These are phyloP conservation scores for Trametes sp. DNA, from an alignment of 1,284 basidiomycete species.

Conservation along the genomic window DNA sequence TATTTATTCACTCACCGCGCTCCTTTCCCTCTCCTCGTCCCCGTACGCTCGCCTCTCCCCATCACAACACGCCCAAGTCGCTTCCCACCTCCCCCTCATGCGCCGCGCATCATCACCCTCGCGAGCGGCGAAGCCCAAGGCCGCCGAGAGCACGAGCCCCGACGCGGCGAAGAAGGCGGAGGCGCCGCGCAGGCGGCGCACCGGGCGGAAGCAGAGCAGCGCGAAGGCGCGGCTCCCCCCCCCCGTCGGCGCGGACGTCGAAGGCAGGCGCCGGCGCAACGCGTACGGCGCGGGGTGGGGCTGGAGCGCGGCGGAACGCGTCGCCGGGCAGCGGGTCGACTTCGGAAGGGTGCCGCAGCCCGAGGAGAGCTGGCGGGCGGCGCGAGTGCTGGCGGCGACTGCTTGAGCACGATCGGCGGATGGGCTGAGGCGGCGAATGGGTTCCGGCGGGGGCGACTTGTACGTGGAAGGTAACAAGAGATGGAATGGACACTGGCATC, in stretches of 20 bases:
- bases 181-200: slow-evolving; percentile 32
- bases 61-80: slow-evolving; percentile 27
- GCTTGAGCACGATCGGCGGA: background rate
- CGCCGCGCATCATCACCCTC: slow-evolving; percentile 9
- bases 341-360: slow-evolving; percentile 6
- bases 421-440: background rate
- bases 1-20: slow-evolving; percentile 34
- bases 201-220: slow-evolving; percentile 33
- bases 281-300: slow-evolving; percentile 34
- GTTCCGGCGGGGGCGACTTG: background rate
- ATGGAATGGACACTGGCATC: background rate
- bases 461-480: too few relatives aligned
- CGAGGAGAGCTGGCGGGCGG: slow-evolving; percentile 10
- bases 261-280: slow-evolving; percentile 29
- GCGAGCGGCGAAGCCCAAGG: background rate
- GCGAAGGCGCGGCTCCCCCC: slow-evolving; percentile 28
- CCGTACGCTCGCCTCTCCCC: slow-evolving; percentile 30
- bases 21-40: slow-evolving; percentile 37
- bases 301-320: slow-evolving; percentile 25
- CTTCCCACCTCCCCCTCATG: slow-evolving; percentile 27
- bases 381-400: slow-evolving; percentile 1
- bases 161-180: background rate
- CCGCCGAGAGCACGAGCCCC: background rate
- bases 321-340: slow-evolving; percentile 9
- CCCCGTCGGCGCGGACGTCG: slow-evolving; percentile 30